phyloP scores from a whole-genome alignment of 1,284 basidiomycete species.

The Apiotrichum laibachii region DNA sequence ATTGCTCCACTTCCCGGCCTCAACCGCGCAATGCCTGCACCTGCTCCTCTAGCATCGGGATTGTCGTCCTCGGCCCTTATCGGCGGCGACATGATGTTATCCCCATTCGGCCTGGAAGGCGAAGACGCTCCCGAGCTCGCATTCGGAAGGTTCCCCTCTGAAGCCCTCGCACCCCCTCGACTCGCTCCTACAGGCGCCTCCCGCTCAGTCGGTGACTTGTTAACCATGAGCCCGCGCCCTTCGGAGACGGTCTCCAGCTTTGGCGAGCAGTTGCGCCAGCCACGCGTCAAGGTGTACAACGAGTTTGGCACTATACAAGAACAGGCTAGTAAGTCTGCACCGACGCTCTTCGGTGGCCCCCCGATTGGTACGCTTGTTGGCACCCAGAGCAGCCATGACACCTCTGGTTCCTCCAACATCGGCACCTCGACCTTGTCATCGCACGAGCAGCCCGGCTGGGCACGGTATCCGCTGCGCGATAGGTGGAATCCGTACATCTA shows the following conservation, averaged over 20 bases:
- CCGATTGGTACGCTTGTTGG: background rate
- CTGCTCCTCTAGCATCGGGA: background rate
- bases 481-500: no score
- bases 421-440: background rate
- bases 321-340: background rate
- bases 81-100: conserved; percentile 22
- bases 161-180: background rate
- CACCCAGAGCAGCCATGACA: background rate
- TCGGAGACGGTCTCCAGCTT: background rate
- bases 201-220: background rate
- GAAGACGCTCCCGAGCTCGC: background rate
- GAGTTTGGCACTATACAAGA: conserved; percentile 16
- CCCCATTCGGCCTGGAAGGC: conserved; percentile 12
- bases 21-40: background rate
- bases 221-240: background rate
- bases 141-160: background rate
- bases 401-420: background rate
- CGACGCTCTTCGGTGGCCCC: background rate
- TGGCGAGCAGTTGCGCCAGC: background rate
- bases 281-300: conserved; percentile 4
- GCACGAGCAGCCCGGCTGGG: background rate
- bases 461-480: no score
- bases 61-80: background rate
- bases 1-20: conserved; percentile 5
- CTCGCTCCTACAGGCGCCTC: conserved; percentile 5